Evolutionary conservation across 2,329 filamentous ascomycete genomes (phyloP).

Genomic region (Cyclaneusma minus): DNA sequence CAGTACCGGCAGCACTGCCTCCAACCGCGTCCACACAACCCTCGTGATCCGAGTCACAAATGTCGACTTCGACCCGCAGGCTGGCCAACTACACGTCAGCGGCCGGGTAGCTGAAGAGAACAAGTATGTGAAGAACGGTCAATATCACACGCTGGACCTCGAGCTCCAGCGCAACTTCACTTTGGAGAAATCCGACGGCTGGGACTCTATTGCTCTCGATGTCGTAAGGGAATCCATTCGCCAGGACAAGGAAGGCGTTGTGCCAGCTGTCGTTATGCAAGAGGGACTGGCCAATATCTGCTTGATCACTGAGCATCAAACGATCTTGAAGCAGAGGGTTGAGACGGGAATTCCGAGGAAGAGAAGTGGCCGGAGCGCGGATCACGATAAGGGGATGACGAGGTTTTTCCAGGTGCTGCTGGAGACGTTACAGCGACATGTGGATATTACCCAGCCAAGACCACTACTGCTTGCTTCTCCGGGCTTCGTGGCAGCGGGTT

Average conservation of each 20-base stretch:
- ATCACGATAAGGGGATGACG: conserved; percentile 55
- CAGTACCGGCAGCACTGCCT: conserved; percentile 42
- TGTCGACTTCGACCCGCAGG: conserved; percentile 55
- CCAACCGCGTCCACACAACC: conserved; percentile 46
- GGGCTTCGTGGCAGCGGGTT: conserved; percentile 70
- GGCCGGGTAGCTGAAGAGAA: conserved; percentile 52
- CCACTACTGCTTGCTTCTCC: conserved; percentile 78
- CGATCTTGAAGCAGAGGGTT: conserved; percentile 54
- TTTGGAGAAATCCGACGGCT: conserved; percentile 68
- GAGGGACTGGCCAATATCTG: conserved; percentile 76
- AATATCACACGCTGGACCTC: conserved; percentile 63
- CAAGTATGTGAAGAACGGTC: conserved; percentile 48
- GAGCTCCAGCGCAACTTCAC: conserved; percentile 81
- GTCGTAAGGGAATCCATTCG: conserved; percentile 67
- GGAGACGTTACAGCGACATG: conserved; percentile 57
- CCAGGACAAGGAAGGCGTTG: conserved; percentile 62
- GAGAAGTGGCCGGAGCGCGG: conserved; percentile 39
- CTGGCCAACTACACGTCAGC: conserved; percentile 51
- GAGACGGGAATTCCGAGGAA: conserved; percentile 55
- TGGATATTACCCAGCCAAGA: conserved; percentile 56
- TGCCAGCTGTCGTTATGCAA: conserved; percentile 87
- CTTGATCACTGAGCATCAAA: conserved; percentile 67
- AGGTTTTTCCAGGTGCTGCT: conserved; percentile 69
- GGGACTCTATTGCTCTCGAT: conserved; percentile 78
- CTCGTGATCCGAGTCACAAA: conserved; percentile 50